phyloP scores from a whole-genome alignment of 805 yeast species.

The Myxozyma vanderwaltii region DNA sequence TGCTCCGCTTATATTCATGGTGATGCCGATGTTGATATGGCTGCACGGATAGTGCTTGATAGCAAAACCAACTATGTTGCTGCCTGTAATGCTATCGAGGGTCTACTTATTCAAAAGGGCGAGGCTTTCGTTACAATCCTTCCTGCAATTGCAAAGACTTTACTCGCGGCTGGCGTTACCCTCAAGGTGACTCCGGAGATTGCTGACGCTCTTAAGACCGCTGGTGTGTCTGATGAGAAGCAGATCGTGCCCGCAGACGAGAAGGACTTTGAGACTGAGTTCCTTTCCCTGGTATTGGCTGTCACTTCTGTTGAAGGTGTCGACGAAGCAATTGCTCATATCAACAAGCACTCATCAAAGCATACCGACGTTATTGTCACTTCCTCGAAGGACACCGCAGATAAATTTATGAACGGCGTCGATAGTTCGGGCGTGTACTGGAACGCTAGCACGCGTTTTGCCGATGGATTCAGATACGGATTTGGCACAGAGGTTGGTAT shows the following conservation, averaged over 20 bases:
- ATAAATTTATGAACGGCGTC: slow-evolving; percentile 74
- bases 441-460: slow-evolving; percentile 96
- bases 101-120: slow-evolving; percentile 63
- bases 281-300: slow-evolving; percentile 79
- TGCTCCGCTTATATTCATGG: slow-evolving; percentile 85
- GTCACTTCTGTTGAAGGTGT: slow-evolving; percentile 62
- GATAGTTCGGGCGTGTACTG: slow-evolving; percentile 97
- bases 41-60: slow-evolving; percentile 74
- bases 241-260: slow-evolving; percentile 52
- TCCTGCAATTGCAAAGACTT: slow-evolving; percentile 41
- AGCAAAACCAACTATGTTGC: slow-evolving; percentile 97
- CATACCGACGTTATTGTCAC: slow-evolving; percentile 95
- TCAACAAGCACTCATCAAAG: slow-evolving; percentile 88
- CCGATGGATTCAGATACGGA: slow-evolving; percentile 98
- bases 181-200: slow-evolving; percentile 65
- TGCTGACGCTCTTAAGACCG: slow-evolving; percentile 19
- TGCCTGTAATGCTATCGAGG: slow-evolving; percentile 97
- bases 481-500: slow-evolving; percentile 99
- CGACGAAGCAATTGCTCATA: slow-evolving; percentile 78
- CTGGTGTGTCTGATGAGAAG: slow-evolving; percentile 36
- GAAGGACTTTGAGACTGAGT: slow-evolving; percentile 80
- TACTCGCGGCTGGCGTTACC: slow-evolving; percentile 69
- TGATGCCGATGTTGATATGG: slow-evolving; percentile 75
- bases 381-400: slow-evolving; percentile 68
- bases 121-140: slow-evolving; percentile 43